phyloP scores from a whole-genome alignment of 75 land plant genomes.

The Isoetes taiwanensis region DNA sequence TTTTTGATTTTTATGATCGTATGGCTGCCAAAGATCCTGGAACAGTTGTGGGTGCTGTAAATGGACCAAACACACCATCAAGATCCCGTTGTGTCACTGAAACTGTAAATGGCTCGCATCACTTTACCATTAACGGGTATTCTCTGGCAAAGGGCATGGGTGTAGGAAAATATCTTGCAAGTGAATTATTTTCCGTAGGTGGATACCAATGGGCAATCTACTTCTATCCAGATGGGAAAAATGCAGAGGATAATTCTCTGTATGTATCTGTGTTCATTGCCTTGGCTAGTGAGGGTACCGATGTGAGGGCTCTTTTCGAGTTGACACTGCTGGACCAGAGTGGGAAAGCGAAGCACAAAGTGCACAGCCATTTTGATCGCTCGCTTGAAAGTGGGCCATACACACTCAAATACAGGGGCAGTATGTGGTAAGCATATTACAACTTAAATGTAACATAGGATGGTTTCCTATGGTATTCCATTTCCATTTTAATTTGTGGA shows the following conservation, averaged over 20 bases:
- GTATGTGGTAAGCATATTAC: slow-evolving; percentile 39
- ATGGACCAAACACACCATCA: too few relatives aligned
- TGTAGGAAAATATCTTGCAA: slow-evolving; percentile 71
- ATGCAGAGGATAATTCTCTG: slow-evolving; percentile 46
- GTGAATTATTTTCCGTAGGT: slow-evolving; percentile 59
- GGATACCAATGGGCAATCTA: slow-evolving; percentile 74
- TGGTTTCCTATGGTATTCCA: neutral
- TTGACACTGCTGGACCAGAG: slow-evolving; percentile 72
- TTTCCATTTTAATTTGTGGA: neutral
- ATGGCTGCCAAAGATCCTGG: too few relatives aligned
- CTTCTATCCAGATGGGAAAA: slow-evolving; percentile 75
- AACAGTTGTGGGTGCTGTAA: too few relatives aligned
- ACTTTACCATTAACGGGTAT: slow-evolving; percentile 64
- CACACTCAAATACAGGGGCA: slow-evolving; percentile 43
- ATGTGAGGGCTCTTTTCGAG: slow-evolving; percentile 74
- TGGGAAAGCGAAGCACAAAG: slow-evolving; percentile 58
- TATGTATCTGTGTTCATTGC: slow-evolving; percentile 67
- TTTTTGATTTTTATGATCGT: too few relatives aligned
- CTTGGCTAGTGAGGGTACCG: slow-evolving; percentile 68
- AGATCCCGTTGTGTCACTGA: slow-evolving; percentile 48
- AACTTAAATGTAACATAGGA: neutral
- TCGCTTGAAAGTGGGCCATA: slow-evolving; percentile 46
- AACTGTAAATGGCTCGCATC: slow-evolving; percentile 72
- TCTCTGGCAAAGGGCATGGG: slow-evolving; percentile 71
- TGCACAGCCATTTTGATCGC: slow-evolving; percentile 53